Base-by-base conservation (phyloP, 176 grass and related monocot genomes). In the Oryza rufipogon region DNA sequence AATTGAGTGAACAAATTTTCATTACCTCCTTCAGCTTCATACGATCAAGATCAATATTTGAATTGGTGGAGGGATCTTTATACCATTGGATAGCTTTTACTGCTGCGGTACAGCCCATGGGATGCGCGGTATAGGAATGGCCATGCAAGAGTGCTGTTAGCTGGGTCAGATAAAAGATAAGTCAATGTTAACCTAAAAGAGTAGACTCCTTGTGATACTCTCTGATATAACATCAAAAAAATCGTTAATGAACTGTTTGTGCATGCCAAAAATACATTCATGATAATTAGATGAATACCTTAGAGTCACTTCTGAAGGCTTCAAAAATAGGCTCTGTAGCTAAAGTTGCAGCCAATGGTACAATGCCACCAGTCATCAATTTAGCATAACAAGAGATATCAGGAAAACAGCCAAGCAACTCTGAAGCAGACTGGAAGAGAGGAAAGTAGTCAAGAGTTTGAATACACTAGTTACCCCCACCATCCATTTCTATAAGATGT, bases 311-410 rank as follows among this genome's bases (percentile, higher is more conserved):
- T 86, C 74, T 83, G 84, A 98, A 98, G 61, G 88, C 88, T 80
- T 94, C 83, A 86, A 95, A 98, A 85, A 96, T 77, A 86, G 88
- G 84, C 85, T 98, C 96, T 1, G 91, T 96, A 68, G 91, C 70
- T 80, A 98, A 64, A 5, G 93, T 98, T 68, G 77, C 93, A 28
- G 96, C 93, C 80, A 98, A 86, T 69, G 93, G 96, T 60, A 98
- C 67, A 84, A 95, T 76, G 12, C 93, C 96, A 61, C 91, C 96
- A 73, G 89, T 98, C 96, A 98, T 89, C 76, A 98, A 68, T 87
- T 98, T 98, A n/a, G 88, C 96, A 81, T 92, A 98, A 88, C 96
- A 98, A 48, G 91, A 86, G 25, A 94, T 84, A 91, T 98, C 96
- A 38, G 93, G 96, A n/a, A 70, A 73, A 86, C 93, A 98, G 45